Conservation (phyloP, 352 stramenopile species). For the Globisporangium mamillatum region DNA sequence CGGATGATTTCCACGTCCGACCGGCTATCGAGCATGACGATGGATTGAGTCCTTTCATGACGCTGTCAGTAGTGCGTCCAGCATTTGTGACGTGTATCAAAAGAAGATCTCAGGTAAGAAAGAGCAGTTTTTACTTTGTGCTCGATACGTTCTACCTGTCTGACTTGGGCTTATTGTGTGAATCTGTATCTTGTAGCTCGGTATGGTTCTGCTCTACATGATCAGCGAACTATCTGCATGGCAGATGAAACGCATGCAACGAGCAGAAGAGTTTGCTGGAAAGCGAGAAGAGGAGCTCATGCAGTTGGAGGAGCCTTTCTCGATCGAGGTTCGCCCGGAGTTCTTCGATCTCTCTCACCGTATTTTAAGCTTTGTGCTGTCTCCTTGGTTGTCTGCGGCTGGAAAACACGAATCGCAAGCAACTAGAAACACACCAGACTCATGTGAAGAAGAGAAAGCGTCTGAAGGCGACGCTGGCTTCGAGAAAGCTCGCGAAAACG, state of each 20-base stretch:
- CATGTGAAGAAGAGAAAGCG: conserved; percentile 25
- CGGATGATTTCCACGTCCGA: neutral
- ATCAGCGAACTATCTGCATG: conserved; percentile 78
- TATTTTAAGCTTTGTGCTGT: conserved; percentile 54
- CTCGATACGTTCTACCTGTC: neutral
- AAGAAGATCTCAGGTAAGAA: conserved; percentile 64
- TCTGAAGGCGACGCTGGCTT: conserved; percentile 4
- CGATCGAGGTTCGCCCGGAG: conserved; percentile 74
- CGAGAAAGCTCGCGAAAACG: neutral
- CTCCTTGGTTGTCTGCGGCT: conserved; percentile 41
- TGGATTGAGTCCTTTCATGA: conserved; percentile 11
- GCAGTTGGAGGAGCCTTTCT: conserved; percentile 79
- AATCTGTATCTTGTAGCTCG: conserved; percentile 40
- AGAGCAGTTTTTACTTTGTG: neutral
- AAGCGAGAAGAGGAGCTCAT: conserved; percentile 70
- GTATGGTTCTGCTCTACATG: conserved; percentile 67
- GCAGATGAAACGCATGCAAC: conserved; percentile 90
- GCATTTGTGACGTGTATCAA: conserved; percentile 45
- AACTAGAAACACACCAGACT: conserved; percentile 11
- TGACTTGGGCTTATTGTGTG: neutral
- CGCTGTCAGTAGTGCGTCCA: conserved; percentile 14
- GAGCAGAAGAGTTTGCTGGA: conserved; percentile 61
- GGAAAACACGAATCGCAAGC: neutral
- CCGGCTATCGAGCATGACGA: conserved; percentile 3
- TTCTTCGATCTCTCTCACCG: conserved; percentile 74